Evolutionary conservation across 2,329 filamentous ascomycete species (phyloP).

Genomic region (Alternaria tenuissima): DNA sequence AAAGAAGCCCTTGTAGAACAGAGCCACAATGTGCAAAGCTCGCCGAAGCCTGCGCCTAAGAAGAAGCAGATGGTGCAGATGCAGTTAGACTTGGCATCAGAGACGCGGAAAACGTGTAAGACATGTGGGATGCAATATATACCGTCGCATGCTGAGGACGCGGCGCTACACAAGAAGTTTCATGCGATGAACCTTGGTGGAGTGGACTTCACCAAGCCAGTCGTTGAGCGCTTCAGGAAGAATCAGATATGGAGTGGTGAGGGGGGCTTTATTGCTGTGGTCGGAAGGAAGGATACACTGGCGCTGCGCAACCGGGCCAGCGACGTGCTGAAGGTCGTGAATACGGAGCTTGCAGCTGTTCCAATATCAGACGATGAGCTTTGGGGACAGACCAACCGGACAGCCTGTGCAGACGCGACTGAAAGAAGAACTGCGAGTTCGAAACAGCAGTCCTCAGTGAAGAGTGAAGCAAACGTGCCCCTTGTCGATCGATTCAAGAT

Average conservation of each 20-base stretch:
- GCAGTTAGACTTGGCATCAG: slow-evolving; percentile 66
- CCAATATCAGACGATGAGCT: slow-evolving; percentile 65
- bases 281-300: slow-evolving; percentile 63
- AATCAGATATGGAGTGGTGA: slow-evolving; percentile 60
- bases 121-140: slow-evolving; percentile 73
- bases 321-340: slow-evolving; percentile 66
- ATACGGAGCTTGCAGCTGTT: slow-evolving; percentile 68
- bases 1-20: slow-evolving; percentile 35
- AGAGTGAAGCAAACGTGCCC: slow-evolving; percentile 35
- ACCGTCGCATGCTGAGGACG: slow-evolving; percentile 67
- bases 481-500: slow-evolving; percentile 62
- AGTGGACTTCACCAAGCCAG: slow-evolving; percentile 67
- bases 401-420: slow-evolving; percentile 11
- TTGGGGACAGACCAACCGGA: slow-evolving; percentile 60
- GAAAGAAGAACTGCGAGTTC: slow-evolving; percentile 1
- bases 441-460: slow-evolving; percentile 44
- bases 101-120: slow-evolving; percentile 65
- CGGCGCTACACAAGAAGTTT: slow-evolving; percentile 69
- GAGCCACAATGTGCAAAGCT: slow-evolving; percentile 46
- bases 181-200: slow-evolving; percentile 69
- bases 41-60: slow-evolving; percentile 36
- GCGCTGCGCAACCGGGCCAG: slow-evolving; percentile 64
- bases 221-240: slow-evolving; percentile 61
- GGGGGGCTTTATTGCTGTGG: slow-evolving; percentile 63
- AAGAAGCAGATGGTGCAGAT: slow-evolving; percentile 62